Evolutionary conservation across 306 rosid genomes (phyloP), one percentile per base, ranked within the genome.

Genomic region (Prinsepia uniflora): DNA sequence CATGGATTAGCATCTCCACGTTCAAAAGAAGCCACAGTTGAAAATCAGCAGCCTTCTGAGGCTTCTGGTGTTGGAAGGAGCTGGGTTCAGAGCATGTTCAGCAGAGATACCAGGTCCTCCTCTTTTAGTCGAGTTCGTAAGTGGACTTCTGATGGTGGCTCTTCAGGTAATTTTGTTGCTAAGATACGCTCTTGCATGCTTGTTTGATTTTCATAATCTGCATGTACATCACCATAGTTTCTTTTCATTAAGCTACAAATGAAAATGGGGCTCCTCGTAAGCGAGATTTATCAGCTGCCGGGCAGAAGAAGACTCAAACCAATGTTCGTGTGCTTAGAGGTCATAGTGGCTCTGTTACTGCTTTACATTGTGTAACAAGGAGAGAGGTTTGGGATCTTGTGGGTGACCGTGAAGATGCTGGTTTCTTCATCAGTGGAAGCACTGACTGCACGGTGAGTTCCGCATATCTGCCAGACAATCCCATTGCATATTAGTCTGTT

Each of bases 391-490:
- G 99, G 97, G 99, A 94, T 85, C 90, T 94, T 78, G 92, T 94
- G 74, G 97, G 99, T 80, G 99, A 94, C 81, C 99, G 97, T 67
- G 99, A 94, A 85, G 99, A 94, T 83, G 97, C 99, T 58, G 99
- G 99, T 65, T 91, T 94, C 81, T 89, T 94, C 77, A 91, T 94
- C 55, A 91, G 99, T 76, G 99, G 99, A 79, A 89, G 99, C 87
- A 87, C 96, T 13, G 99, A 94, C 78, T 84, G 97, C 86, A 82
- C 86, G 2, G 99, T 94, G 84, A 83, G 90, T 78, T 19, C 40
- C 55, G 34, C 72, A 75, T 72, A 70, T 78, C 58, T 72, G 42
- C 44, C 44, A 59, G 61, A 65, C 67, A 62, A 44, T 78, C 78
- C 48, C 75, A 68, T 50, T 58, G 53, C 74, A 9, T 15, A 34